These are phyloP conservation scores for Blastobotrys capitulatus DNA, from an alignment of 1,139 yeast species.

Conservation along the genomic window DNA sequence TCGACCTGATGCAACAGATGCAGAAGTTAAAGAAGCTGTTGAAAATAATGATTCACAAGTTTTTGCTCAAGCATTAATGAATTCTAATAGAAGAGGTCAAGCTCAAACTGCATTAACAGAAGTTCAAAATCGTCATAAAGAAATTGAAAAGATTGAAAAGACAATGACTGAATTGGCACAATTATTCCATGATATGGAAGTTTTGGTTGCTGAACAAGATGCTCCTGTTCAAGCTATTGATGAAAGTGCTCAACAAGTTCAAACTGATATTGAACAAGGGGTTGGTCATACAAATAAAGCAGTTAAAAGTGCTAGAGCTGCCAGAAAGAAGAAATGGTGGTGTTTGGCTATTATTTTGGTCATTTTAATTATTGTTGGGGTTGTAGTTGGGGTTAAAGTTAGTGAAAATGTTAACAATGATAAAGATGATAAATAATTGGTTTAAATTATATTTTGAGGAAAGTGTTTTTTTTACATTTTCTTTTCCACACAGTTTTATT, in stretches of 20 bases:
- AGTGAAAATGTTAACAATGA: too few species aligned
- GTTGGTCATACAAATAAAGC: conserved; percentile 93
- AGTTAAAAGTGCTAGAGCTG: conserved; percentile 78
- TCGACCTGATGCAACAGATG: conserved; percentile 87
- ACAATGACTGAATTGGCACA: conserved; percentile 95
- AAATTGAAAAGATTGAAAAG: conserved; percentile 88
- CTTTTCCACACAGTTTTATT: too few species aligned
- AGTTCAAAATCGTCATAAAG: conserved; percentile 95
- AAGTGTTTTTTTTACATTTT: neutral
- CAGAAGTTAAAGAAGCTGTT: conserved; percentile 75
- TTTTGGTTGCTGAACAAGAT: conserved; percentile 93
- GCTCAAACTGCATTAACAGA: conserved; percentile 94
- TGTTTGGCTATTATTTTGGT: conserved; percentile 66
- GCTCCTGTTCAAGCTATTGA: conserved; percentile 80
- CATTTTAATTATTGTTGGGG: conserved; percentile 62
- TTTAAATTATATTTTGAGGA: neutral
- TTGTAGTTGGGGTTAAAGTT: conserved; percentile 35
- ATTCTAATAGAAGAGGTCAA: conserved; percentile 92
- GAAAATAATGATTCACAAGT: conserved; percentile 86
- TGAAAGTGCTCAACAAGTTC: conserved; percentile 76
- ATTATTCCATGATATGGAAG: conserved; percentile 94
- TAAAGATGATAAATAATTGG: too few species aligned
- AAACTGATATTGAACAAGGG: conserved; percentile 88
- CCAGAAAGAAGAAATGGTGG: conserved; percentile 90
- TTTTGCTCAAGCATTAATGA: conserved; percentile 88